Percentiles rank a stretch among this genome's conserved stretches.
Evolutionary conservation across 2,329 filamentous ascomycete genomes (phyloP).

Genomic region (Aspergillus aculeatinus): DNA sequence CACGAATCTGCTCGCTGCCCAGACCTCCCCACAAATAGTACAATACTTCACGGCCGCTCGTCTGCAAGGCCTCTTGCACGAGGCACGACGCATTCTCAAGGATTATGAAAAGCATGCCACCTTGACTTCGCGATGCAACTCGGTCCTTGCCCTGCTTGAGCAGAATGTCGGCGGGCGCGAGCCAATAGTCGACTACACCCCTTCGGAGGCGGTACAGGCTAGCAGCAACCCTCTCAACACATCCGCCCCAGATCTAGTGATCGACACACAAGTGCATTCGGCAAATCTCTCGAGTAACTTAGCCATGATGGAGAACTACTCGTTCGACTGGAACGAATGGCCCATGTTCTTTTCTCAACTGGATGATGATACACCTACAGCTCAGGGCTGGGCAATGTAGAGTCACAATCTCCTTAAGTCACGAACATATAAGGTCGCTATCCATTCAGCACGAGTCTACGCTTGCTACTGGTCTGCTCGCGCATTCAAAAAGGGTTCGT

Average conservation of each 20-base stretch:
- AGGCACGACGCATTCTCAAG: neutral
- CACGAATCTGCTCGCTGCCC: constrained; percentile 13
- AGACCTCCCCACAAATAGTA: constrained; percentile 7
- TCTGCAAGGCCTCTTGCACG: neutral
- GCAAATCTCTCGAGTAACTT: neutral
- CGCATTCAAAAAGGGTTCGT: too few relatives aligned
- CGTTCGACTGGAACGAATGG: constrained; percentile 18
- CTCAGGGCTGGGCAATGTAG: constrained; percentile 15
- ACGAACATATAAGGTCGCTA: neutral
- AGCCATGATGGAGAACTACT: constrained; percentile 4
- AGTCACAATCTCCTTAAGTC: too few relatives aligned
- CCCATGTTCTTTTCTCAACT: constrained; percentile 16
- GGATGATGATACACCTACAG: neutral
- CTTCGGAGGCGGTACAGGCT: neutral
- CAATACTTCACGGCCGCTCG: constrained; percentile 7
- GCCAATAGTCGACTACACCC: neutral
- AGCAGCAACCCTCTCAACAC: neutral
- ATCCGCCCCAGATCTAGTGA: neutral
- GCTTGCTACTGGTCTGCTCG: too few relatives aligned
- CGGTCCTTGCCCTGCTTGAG: neutral
- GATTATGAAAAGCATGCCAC: neutral
- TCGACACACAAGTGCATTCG: neutral
- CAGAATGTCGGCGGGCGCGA: too few relatives aligned
- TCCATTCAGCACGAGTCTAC: too few relatives aligned
- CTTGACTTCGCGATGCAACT: neutral